A percentile compares a stretch with the other conserved stretches of the same genome.
Conservation (phyloP, 495 filamentous ascomycete species). For the Daldinia bambusicola region DNA sequence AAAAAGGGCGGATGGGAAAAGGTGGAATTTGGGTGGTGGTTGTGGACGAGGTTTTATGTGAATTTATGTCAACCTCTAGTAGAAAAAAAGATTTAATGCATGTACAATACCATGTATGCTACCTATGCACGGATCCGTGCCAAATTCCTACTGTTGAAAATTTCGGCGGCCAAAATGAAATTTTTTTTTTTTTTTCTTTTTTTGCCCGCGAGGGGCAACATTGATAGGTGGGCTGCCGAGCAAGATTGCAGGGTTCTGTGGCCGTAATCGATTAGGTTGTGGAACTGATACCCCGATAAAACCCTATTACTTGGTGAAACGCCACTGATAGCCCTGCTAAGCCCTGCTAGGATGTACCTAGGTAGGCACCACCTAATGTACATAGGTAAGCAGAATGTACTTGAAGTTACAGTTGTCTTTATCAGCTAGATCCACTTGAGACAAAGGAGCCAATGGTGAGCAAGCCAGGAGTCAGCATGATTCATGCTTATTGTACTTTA, state of each 20-base stretch:
- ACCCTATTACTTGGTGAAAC: neutral
- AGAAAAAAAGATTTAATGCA: neutral
- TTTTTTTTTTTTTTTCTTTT: conserved; percentile 38
- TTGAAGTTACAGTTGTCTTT: conserved; percentile 1
- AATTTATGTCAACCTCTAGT: conserved; percentile 24
- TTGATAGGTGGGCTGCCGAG: conserved; percentile 33
- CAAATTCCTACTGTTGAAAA: conserved; percentile 20
- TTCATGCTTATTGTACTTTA: neutral
- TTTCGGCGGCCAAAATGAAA: conserved; percentile 24
- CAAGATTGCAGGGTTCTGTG: conserved; percentile 20
- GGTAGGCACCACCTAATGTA: too few relatives aligned
- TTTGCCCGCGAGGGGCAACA: conserved; percentile 36
- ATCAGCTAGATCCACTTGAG: neutral
- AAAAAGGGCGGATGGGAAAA: conserved; percentile 22
- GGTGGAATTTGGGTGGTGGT: conserved; percentile 22
- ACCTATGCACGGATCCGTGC: neutral
- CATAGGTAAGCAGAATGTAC: neutral
- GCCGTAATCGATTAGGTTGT: conserved; percentile 32
- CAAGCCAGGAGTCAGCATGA: conserved; percentile 1
- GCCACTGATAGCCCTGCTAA: conserved; percentile 4
- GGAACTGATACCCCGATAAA: conserved; percentile 2
- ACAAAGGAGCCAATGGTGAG: neutral
- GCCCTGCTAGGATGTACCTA: too few relatives aligned
- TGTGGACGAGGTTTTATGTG: conserved; percentile 43
- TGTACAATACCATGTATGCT: conserved; percentile 4